Evolutionary conservation across 306 rosid genomes (phyloP).

Genomic region (Begonia peltatifolia): DNA sequence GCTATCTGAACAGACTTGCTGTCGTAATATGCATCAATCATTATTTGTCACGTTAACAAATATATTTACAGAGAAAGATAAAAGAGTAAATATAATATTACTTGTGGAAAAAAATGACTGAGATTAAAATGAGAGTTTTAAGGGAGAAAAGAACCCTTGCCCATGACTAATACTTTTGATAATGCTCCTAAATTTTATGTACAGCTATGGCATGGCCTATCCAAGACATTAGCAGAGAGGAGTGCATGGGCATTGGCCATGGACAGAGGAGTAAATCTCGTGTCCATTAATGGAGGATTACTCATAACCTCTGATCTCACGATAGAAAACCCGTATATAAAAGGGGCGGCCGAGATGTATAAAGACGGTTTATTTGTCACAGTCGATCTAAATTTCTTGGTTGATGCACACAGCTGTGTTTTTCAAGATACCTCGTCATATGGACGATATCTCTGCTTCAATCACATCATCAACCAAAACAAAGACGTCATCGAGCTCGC

Average conservation of each 20-base stretch:
- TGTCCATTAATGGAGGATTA: conserved; percentile 45
- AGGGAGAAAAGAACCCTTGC: no score
- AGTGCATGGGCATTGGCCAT: conserved; percentile 82
- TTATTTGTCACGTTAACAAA: no score
- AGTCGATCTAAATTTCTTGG: conserved; percentile 48
- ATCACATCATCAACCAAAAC: conserved; percentile 35
- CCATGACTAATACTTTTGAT: not conserved
- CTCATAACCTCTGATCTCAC: conserved; percentile 34
- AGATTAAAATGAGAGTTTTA: no score
- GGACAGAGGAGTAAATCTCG: conserved; percentile 84
- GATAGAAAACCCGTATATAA: conserved; percentile 39
- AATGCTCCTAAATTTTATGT: not conserved
- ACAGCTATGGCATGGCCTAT: conserved; percentile 89
- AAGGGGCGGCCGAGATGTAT: conserved; percentile 98
- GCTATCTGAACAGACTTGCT: no score
- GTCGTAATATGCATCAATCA: no score
- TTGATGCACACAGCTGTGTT: conserved; percentile 51
- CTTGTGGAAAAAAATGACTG: no score
- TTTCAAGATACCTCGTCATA: conserved; percentile 63
- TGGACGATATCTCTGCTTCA: conserved; percentile 89
- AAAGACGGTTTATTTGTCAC: conserved; percentile 71
- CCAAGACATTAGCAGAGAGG: conserved; percentile 72
- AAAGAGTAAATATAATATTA: no score
- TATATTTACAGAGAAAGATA: no score
- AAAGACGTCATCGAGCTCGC: conserved; percentile 59